Base-by-base conservation (phyloP, 352 stramenopile genomes). In the Globisporangium takayamanum region DNA sequence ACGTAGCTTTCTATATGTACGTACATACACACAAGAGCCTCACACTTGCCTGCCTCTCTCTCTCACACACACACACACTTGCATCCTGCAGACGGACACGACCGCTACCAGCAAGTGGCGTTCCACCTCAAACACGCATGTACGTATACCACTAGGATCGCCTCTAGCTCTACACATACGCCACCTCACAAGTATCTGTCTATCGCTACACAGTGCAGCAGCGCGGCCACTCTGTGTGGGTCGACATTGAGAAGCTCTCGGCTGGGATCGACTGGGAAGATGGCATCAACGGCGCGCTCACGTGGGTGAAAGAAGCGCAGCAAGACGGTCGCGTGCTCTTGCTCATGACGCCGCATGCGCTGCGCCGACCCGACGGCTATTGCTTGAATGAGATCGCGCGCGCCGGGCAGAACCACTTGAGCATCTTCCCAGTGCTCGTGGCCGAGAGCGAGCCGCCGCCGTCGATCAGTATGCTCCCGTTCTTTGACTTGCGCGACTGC, bases 351-450 rank as follows among this genome's bases (percentile, higher is more conserved):
- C 81, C 81, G 26, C 81, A 91, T 57, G 81, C 81, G 7, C 69
- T 91, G 50, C 77, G 81, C 14, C 69, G 81, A 2, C 81, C 81
- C 0, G 79, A 91, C 59, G 81, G 81, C 26, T 91, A 89, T 61
- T 91, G 81, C 39, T 74, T 91, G 55, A 91, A 91, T 60, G 81
- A 91, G 66, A 82, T 91, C 18, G 77, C 81, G 10, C 76, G 79
- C 41, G 81, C 81, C 12, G 74, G 76, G 22, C 71, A 76, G 18
- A 68, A 85, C 37, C 69, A 73, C 14, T 69, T 91, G 10, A 79
- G 69, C 53, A 89, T 89, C 58, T 91, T 91, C 47, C 81, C 79
- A 3, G 79, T 87, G 12, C 63, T 91, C 53, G 72, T 91, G 44
- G 76, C 66, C 0, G 78, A 89, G 33, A 89, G 79, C 51, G 72